Percentiles rank a stretch among this genome's conserved stretches.
Evolutionary conservation across 768 basidiomycete genomes (phyloP).

Genomic region (Sarcomyxa edulis): DNA sequence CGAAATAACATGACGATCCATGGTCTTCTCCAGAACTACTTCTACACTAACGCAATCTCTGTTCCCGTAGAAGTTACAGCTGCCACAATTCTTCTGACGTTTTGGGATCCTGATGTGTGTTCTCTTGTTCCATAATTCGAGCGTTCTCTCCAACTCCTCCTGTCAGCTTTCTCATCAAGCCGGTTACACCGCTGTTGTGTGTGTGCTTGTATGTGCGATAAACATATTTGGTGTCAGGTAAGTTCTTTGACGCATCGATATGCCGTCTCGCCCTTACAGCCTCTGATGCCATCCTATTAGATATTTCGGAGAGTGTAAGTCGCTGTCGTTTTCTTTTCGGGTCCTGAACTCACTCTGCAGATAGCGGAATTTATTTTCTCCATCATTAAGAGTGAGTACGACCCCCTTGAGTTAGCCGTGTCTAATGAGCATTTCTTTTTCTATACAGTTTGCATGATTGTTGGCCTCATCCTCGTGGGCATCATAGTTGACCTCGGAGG

Average conservation of each 20-base stretch:
- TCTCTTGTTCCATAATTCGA: not conserved
- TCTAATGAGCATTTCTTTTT: not conserved
- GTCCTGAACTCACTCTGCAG: not conserved
- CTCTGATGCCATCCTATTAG: not conserved
- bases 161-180: conserved; percentile 41
- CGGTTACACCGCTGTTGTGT: conserved; percentile 56
- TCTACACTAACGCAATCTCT: conserved; percentile 40
- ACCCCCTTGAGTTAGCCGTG: no score
- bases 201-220: conserved; percentile 51
- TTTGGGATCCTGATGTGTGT: conserved; percentile 63
- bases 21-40: conserved; percentile 32
- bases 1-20: not conserved
- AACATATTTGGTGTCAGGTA: conserved; percentile 68
- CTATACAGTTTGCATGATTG: conserved; percentile 45
- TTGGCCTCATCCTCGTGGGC: conserved; percentile 50
- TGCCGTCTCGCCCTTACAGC: no score
- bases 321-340: not conserved
- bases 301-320: conserved; percentile 56
- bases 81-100: conserved; percentile 61
- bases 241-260: no score
- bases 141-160: not conserved
- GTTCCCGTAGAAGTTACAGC: conserved; percentile 72
- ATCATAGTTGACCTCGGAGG: conserved; percentile 76
- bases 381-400: conserved; percentile 49
- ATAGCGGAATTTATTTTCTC: conserved; percentile 63